Conservation (phyloP, 768 basidiomycete genomes). For the Rhizopogon vulgaris region DNA sequence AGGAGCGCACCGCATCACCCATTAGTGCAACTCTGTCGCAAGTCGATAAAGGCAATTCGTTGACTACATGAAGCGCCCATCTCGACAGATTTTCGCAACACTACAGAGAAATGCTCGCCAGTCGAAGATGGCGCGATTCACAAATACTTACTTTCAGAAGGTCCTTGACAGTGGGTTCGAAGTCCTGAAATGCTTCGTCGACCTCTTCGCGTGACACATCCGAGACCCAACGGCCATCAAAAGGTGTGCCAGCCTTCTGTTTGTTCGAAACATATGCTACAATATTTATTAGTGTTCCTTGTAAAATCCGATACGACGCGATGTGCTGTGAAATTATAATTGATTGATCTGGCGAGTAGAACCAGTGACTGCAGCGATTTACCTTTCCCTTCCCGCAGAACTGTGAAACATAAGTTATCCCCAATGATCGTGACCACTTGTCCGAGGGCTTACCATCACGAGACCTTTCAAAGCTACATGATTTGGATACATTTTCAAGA, state of each 20-base stretch:
- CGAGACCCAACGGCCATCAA: slow-evolving; percentile 21
- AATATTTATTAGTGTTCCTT: slow-evolving; percentile 27
- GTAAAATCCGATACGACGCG: slow-evolving; percentile 31
- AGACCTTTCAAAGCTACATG: slow-evolving; percentile 10
- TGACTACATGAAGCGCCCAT: too few species aligned
- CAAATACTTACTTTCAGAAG: too few species aligned
- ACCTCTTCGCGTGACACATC: slow-evolving; percentile 25
- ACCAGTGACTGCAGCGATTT: not conserved
- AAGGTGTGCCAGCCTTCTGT: slow-evolving; percentile 19
- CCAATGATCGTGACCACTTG: not conserved
- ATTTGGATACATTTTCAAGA: slow-evolving; percentile 16
- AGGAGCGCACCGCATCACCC: too few species aligned
- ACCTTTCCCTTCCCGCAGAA: slow-evolving; percentile 1
- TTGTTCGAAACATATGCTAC: slow-evolving; percentile 24
- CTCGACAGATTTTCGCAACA: too few species aligned
- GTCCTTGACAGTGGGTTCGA: too few species aligned
- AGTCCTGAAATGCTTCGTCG: slow-evolving; percentile 12
- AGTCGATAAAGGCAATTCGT: too few species aligned
- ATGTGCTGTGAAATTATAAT: slow-evolving; percentile 24
- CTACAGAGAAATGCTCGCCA: too few species aligned
- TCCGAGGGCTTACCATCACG: slow-evolving; percentile 12
- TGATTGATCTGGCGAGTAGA: not conserved
- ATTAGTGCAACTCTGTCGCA: too few species aligned
- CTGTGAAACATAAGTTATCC: not conserved
- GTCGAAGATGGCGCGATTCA: too few species aligned